Conservation (phyloP, 257 asterid genomes). For the Echites panduratus region DNA sequence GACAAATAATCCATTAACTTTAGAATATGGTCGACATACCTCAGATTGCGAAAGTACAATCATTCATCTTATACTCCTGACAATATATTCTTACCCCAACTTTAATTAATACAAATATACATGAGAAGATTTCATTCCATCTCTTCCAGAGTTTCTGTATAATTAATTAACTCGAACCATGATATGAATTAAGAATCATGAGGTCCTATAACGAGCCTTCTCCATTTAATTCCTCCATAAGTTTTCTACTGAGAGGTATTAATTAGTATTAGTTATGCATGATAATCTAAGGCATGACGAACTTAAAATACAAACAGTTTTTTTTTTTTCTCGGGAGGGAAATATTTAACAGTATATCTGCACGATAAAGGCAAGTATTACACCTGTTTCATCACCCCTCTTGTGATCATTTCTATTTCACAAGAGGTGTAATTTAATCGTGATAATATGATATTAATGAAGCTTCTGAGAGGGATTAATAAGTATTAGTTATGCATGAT, state of each 20-base stretch:
- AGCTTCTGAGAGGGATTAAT: no score
- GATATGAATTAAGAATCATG: not conserved
- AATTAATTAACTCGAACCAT: not conserved
- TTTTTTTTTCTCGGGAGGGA: not conserved
- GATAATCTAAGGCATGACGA: no score
- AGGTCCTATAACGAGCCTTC: not conserved
- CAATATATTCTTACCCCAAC: not conserved
- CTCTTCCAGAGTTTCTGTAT: not conserved
- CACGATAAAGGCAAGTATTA: not conserved
- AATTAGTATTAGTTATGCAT: no score
- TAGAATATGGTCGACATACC: no score
- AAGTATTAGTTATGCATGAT: no score
- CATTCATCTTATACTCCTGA: no score
- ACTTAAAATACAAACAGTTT: not conserved
- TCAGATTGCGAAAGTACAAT: no score
- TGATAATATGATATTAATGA: no score
- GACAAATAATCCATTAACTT: no score
- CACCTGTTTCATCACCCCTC: not conserved
- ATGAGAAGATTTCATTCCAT: not conserved
- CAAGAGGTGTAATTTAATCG: no score
- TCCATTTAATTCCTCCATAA: not conserved
- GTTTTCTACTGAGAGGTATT: not conserved
- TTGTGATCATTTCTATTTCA: not conserved
- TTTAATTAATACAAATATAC: no score
- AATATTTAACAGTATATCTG: constrained; percentile 5